These are phyloP conservation scores for Irineochytrium annulatum DNA, from an alignment of 192 early-diverging fungal species.

Conservation along the genomic window DNA sequence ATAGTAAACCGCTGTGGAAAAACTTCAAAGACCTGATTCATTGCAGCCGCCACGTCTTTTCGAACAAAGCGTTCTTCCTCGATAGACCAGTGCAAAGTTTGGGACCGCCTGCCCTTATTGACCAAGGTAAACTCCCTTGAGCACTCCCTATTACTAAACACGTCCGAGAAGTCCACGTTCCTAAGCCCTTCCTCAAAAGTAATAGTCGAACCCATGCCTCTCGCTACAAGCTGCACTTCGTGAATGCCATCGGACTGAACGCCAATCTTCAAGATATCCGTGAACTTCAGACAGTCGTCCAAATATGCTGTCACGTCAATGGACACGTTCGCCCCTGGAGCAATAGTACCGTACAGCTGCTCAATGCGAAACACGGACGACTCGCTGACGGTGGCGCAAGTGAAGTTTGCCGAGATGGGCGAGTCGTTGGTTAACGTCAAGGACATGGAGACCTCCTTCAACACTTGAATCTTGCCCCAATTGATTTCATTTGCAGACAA, in stretches of 20 bases:
- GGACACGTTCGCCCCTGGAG: constrained; percentile 18
- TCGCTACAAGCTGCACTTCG: constrained; percentile 50
- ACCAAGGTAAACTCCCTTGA: constrained; percentile 35
- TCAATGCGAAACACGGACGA: constrained; percentile 40
- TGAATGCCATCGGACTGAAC: constrained; percentile 34
- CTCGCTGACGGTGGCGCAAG: constrained; percentile 40
- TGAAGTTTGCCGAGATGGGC: constrained; percentile 46
- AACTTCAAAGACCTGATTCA: constrained; percentile 37
- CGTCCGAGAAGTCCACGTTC: constrained; percentile 47
- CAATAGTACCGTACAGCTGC: constrained; percentile 33
- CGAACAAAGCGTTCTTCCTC: constrained; percentile 28
- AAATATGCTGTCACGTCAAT: constrained; percentile 47
- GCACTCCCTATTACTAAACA: constrained; percentile 58
- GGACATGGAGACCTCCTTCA: constrained; percentile 19
- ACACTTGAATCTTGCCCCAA: constrained; percentile 56
- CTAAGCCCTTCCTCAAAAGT: constrained; percentile 43
- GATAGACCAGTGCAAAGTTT: constrained; percentile 44
- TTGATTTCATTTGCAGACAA: constrained; percentile 46
- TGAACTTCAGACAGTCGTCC: constrained; percentile 57
- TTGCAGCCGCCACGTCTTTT: constrained; percentile 15
- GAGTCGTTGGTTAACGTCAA: constrained; percentile 48
- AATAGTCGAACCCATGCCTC: constrained; percentile 53
- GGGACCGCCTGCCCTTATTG: constrained; percentile 51
- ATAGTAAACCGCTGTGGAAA: constrained; percentile 47
- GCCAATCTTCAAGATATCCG: constrained; percentile 49